These are phyloP conservation scores for Lasiodiplodia gonubiensis DNA, from an alignment of 2,329 filamentous ascomycete genomes.

Conservation along the genomic window DNA sequence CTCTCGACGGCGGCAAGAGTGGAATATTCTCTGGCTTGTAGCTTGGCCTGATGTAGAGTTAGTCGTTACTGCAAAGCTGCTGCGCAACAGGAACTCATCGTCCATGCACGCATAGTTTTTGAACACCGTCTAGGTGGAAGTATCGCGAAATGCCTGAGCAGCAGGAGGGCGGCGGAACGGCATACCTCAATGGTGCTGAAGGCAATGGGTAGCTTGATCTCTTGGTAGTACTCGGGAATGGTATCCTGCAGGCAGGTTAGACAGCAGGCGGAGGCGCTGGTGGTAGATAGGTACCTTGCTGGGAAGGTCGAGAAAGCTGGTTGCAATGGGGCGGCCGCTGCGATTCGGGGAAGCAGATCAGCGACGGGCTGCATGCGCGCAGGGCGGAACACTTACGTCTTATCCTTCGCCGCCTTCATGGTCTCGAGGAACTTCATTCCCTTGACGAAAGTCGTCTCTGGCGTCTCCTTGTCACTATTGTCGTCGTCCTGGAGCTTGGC, in stretches of 20 bases:
- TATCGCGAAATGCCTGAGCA: background rate
- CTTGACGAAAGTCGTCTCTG: constrained; percentile 71
- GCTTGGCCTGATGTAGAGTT: constrained; percentile 58
- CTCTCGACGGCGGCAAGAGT: constrained; percentile 78
- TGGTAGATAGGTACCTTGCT: constrained; percentile 52
- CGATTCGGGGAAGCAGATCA: constrained; percentile 23
- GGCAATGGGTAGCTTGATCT: constrained; percentile 78
- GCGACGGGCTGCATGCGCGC: constrained; percentile 21
- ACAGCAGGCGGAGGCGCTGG: constrained; percentile 31
- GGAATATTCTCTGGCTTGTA: constrained; percentile 71
- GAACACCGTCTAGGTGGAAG: background rate
- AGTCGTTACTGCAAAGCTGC: constrained; percentile 30
- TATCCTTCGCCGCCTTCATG: constrained; percentile 78
- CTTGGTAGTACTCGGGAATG: constrained; percentile 77
- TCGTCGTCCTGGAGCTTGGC: constrained; percentile 37
- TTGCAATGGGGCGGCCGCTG: constrained; percentile 73
- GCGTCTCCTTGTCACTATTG: constrained; percentile 57
- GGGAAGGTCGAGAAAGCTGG: constrained; percentile 75
- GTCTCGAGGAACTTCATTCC: constrained; percentile 77
- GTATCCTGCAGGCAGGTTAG: constrained; percentile 50
- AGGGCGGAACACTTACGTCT: constrained; percentile 65
- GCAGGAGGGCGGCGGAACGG: background rate
- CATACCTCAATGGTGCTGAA: constrained; percentile 73
- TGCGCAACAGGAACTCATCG: background rate
- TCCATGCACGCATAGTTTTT: constrained; percentile 8